phyloP scores from a whole-genome alignment of 1,284 basidiomycete species.

The Phylloporus gajari region DNA sequence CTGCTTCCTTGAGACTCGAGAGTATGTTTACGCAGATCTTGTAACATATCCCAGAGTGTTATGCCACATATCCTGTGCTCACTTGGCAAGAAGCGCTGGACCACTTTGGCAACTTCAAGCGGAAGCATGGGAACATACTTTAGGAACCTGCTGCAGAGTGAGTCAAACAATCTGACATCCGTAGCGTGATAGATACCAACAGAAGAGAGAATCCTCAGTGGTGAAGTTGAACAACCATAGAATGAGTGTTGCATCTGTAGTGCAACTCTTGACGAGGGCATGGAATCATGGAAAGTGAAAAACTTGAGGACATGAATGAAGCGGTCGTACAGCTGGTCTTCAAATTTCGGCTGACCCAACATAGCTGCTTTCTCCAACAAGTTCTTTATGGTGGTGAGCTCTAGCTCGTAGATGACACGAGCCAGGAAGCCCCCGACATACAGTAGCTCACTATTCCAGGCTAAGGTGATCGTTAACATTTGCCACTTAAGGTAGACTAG shows the following conservation, averaged over 20 bases:
- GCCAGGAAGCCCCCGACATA: slow-evolving; percentile 86
- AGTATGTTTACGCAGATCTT: too few species aligned
- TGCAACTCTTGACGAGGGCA: slow-evolving; percentile 89
- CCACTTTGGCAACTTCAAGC: too few species aligned
- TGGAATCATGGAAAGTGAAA: slow-evolving; percentile 88
- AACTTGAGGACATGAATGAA: slow-evolving; percentile 89
- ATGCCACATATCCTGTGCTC: too few species aligned
- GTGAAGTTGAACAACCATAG: slow-evolving; percentile 69
- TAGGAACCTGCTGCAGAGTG: too few species aligned
- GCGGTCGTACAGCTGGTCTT: slow-evolving; percentile 65
- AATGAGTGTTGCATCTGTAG: slow-evolving; percentile 83
- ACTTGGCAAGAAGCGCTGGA: too few species aligned
- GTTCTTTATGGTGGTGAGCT: slow-evolving; percentile 70
- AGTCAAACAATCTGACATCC: too few species aligned
- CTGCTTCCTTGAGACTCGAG: too few species aligned
- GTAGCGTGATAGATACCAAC: slow-evolving; percentile 63
- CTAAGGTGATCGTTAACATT: slow-evolving; percentile 45
- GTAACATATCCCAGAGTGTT: too few species aligned
- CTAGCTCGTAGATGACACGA: slow-evolving; percentile 88
- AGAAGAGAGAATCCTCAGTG: slow-evolving; percentile 84
- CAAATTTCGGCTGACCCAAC: slow-evolving; percentile 47
- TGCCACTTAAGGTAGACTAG: not conserved
- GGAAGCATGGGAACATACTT: too few species aligned
- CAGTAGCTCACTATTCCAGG: slow-evolving; percentile 91
- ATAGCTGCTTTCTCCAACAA: slow-evolving; percentile 65